These are phyloP conservation scores for Paecilomyces sp. DNA, from an alignment of 2,329 filamentous ascomycete species.

Conservation along the genomic window DNA sequence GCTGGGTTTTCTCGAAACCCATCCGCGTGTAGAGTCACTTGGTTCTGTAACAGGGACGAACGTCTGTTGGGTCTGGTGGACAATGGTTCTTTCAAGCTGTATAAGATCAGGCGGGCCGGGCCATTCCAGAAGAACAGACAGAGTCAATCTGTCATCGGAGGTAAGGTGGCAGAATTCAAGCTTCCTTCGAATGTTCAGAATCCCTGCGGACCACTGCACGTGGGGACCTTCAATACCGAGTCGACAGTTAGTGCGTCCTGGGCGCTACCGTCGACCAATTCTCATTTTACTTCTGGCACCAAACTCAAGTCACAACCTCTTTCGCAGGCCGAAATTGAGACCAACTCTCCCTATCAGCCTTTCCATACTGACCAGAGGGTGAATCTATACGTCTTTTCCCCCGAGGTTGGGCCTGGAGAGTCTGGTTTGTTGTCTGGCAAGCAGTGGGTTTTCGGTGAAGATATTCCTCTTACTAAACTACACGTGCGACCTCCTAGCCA, in stretches of 20 bases:
- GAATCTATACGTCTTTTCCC: constrained; percentile 60
- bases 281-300: constrained; percentile 37
- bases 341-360: constrained; percentile 88
- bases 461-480: constrained; percentile 41
- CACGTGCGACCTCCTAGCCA: constrained; percentile 39
- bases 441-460: constrained; percentile 49
- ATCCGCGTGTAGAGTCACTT: constrained; percentile 37
- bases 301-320: constrained; percentile 47
- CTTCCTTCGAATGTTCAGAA: constrained; percentile 58
- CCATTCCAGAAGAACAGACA: constrained; percentile 49
- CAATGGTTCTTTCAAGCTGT: constrained; percentile 37
- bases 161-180: constrained; percentile 59
- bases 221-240: constrained; percentile 48
- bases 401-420: constrained; percentile 29
- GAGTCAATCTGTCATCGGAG: constrained; percentile 46
- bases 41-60: constrained; percentile 37
- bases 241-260: constrained; percentile 30
- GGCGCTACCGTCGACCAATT: constrained; percentile 27
- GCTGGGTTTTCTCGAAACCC: constrained; percentile 31
- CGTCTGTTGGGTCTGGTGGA: constrained; percentile 40
- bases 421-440: constrained; percentile 30
- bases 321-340: constrained; percentile 84
- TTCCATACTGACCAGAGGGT: constrained; percentile 90
- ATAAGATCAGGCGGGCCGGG: constrained; percentile 33
- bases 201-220: constrained; percentile 49